Percentiles rank a stretch among this genome's conserved stretches.
phyloP scores from a whole-genome alignment of 2,329 filamentous ascomycete species.

The Sporothrix dimorphospora region DNA sequence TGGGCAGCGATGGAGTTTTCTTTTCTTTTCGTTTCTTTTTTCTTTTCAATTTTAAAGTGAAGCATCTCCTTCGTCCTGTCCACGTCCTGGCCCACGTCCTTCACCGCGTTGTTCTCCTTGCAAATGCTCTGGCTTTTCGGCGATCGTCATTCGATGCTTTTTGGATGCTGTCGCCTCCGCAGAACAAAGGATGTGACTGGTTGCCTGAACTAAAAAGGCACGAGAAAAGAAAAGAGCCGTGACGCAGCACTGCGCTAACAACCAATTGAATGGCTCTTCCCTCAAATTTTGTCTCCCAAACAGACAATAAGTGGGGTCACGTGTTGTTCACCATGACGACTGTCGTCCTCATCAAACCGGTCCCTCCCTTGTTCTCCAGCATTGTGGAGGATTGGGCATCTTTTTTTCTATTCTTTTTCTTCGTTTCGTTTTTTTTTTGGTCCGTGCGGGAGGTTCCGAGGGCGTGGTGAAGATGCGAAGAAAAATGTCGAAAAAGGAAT shows the following conservation, averaged over 20 bases:
- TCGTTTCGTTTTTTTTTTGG: not conserved
- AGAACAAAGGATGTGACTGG: not conserved
- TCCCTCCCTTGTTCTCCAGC: not conserved
- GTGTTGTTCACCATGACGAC: slow-evolving; percentile 8
- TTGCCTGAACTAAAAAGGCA: not conserved
- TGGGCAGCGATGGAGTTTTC: slow-evolving; percentile 2
- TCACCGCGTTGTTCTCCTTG: not conserved
- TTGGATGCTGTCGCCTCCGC: not conserved
- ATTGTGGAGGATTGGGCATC: not conserved
- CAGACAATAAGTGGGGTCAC: slow-evolving; percentile 3
- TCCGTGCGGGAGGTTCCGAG: not conserved
- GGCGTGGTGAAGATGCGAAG: not conserved
- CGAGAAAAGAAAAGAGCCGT: not conserved
- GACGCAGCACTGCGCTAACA: not conserved
- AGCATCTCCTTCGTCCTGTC: not conserved
- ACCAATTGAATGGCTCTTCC: not conserved
- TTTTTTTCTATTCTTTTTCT: slow-evolving; percentile 1
- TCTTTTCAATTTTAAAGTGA: not conserved
- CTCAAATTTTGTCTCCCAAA: not conserved
- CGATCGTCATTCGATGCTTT: slow-evolving; percentile 2
- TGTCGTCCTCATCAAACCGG: not conserved
- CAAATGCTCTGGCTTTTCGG: not conserved
- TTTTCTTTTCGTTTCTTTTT: too few relatives aligned
- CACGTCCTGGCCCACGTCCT: not conserved
- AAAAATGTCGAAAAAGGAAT: not conserved